Evolutionary conservation across 2,329 filamentous ascomycete species (phyloP).

Genomic region (Escovopsis sp.): DNA sequence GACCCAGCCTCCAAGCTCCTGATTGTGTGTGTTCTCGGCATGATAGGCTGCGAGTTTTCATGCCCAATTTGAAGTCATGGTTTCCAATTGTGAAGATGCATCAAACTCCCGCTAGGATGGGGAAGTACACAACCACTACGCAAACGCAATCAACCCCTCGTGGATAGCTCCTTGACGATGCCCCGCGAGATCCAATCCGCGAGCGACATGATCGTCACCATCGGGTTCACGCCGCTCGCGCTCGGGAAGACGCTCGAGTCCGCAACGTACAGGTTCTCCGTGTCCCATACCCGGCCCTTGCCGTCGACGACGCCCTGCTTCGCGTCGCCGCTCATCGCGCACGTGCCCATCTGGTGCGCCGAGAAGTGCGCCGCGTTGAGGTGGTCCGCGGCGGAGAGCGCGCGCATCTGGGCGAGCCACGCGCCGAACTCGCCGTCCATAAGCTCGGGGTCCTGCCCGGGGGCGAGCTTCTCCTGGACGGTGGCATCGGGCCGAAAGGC

Average conservation of each 20-base stretch:
- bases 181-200: constrained; percentile 48
- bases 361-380: constrained; percentile 31
- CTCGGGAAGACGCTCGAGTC: constrained; percentile 65
- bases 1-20: neutral
- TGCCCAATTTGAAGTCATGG: no score
- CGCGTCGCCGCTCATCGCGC: constrained; percentile 47
- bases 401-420: constrained; percentile 40
- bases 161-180: constrained; percentile 30
- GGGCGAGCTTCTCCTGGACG: constrained; percentile 7
- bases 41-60: no score
- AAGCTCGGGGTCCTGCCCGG: constrained; percentile 26
- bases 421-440: constrained; percentile 43
- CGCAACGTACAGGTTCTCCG: constrained; percentile 49
- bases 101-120: no score
- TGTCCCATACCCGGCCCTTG: constrained; percentile 48
- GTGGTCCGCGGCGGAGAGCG: constrained; percentile 32
- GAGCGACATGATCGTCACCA: constrained; percentile 63
- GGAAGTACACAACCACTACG: no score
- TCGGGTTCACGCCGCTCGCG: constrained; percentile 67
- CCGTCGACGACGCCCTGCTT: constrained; percentile 42
- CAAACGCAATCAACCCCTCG: no score
- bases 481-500: constrained; percentile 37
- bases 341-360: constrained; percentile 74
- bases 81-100: no score
- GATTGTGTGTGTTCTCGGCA: no score